Percentiles rank a stretch among this genome's conserved stretches.
These are phyloP conservation scores for Cutaneotrichosporon curvatum DNA, from an alignment of 1,284 basidiomycete genomes.

Conservation along the genomic window DNA sequence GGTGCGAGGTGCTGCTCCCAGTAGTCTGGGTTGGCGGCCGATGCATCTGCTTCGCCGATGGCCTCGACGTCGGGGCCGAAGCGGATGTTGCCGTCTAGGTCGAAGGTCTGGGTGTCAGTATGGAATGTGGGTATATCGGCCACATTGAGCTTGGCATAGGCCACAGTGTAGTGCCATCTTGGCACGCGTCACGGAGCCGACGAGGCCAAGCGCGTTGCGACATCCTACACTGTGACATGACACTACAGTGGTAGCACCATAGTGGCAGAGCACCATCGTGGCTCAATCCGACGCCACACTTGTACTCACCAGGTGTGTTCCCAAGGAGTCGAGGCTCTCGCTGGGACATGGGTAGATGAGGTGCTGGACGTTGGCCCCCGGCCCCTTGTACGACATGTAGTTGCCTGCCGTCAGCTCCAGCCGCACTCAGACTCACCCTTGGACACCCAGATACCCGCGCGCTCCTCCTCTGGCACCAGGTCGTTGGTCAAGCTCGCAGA, in stretches of 20 bases:
- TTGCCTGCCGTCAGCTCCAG: slow-evolving; percentile 50
- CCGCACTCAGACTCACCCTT: slow-evolving; percentile 47
- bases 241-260: too few species aligned
- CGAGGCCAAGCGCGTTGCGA: too few species aligned
- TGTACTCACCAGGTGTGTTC: slow-evolving; percentile 62
- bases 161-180: too few species aligned
- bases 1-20: slow-evolving; percentile 68
- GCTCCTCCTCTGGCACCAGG: slow-evolving; percentile 53
- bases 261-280: too few species aligned
- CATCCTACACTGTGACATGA: too few species aligned
- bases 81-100: slow-evolving; percentile 74
- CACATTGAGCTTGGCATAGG: too few species aligned
- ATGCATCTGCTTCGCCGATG: slow-evolving; percentile 55
- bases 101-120: slow-evolving; percentile 55
- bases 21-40: slow-evolving; percentile 58
- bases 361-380: slow-evolving; percentile 61
- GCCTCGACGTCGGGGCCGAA: slow-evolving; percentile 95
- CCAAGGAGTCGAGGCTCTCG: slow-evolving; percentile 58
- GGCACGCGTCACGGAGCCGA: too few species aligned
- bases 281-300: too few species aligned
- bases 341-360: slow-evolving; percentile 86
- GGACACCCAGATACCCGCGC: slow-evolving; percentile 65
- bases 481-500: slow-evolving; percentile 65
- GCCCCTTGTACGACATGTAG: slow-evolving; percentile 78
- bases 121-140: too few species aligned